These are phyloP conservation scores for Aspergillus fischeri DNA, from an alignment of 2,329 filamentous ascomycete species.

Conservation along the genomic window DNA sequence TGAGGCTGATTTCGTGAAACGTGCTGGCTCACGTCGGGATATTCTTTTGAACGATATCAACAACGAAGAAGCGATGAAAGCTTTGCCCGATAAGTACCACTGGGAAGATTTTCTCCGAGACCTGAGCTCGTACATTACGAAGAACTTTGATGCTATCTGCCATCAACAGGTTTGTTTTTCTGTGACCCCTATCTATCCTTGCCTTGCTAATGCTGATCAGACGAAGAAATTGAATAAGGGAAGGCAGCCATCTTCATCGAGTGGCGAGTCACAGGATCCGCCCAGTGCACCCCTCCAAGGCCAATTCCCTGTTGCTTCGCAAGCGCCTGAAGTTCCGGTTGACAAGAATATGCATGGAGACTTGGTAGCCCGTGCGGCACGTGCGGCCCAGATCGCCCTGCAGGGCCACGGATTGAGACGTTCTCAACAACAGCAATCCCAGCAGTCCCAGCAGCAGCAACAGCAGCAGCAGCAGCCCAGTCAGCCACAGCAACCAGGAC, in stretches of 20 bases:
- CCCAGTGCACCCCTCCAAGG: constrained; percentile 37
- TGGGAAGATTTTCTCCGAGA: constrained; percentile 62
- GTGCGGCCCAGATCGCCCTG: constrained; percentile 46
- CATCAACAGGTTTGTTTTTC: constrained; percentile 41
- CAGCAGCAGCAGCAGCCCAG: constrained; percentile 11
- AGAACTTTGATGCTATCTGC: constrained; percentile 53
- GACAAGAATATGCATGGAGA: constrained; percentile 42
- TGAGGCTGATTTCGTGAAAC: constrained; percentile 58
- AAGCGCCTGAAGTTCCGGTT: constrained; percentile 36
- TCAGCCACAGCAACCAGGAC: constrained; percentile 12
- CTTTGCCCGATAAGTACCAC: constrained; percentile 56
- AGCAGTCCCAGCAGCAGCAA: constrained; percentile 24
- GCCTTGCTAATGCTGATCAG: constrained; percentile 24
- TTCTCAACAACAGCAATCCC: constrained; percentile 32
- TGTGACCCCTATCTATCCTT: background rate
- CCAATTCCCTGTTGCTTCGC: constrained; percentile 38
- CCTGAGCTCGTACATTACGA: constrained; percentile 55
- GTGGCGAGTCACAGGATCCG: constrained; percentile 35
- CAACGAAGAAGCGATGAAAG: constrained; percentile 45
- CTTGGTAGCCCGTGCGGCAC: constrained; percentile 45
- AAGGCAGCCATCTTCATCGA: constrained; percentile 33
- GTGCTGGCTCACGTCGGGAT: constrained; percentile 51
- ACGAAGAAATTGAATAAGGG: constrained; percentile 38
- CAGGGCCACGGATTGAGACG: constrained; percentile 40
- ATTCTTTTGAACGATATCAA: constrained; percentile 55